These are phyloP conservation scores for Beauveria bassiana DNA, from an alignment of 2,329 filamentous ascomycete genomes.

Conservation along the genomic window DNA sequence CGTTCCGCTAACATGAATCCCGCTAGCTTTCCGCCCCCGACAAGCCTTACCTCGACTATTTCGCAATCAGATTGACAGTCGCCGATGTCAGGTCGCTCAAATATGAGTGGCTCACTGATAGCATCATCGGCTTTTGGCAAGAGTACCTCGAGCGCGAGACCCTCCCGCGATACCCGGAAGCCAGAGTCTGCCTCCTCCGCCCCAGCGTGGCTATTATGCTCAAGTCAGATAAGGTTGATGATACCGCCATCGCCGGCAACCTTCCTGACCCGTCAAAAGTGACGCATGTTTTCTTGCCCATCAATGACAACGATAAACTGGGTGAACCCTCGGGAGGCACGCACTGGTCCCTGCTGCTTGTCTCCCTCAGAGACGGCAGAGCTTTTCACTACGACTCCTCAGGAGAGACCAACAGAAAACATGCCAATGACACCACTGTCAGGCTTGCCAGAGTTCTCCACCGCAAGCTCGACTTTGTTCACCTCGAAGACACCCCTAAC, in stretches of 20 bases:
- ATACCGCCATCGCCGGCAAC: conserved; percentile 40
- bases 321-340: conserved; percentile 78
- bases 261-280: conserved; percentile 73
- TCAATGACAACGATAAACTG: conserved; percentile 69
- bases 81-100: conserved; percentile 85
- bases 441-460: conserved; percentile 64
- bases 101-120: conserved; percentile 94
- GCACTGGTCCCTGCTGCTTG: conserved; percentile 90
- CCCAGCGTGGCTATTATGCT: conserved; percentile 85
- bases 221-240: no score
- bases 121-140: conserved; percentile 97
- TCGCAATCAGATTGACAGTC: conserved; percentile 55
- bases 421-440: conserved; percentile 61
- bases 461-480: conserved; percentile 63
- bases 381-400: conserved; percentile 97
- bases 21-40: conserved; percentile 38
- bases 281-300: conserved; percentile 90
- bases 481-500: conserved; percentile 77
- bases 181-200: conserved; percentile 81
- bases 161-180: conserved; percentile 69
- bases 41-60: conserved; percentile 33
- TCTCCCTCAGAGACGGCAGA: conserved; percentile 79
- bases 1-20: not conserved
- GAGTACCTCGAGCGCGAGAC: conserved; percentile 91
- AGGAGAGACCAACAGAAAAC: conserved; percentile 46